Evolutionary conservation across 2,329 filamentous ascomycete genomes (phyloP).

Genomic region (Stagonosporopsis chrysanthemi): DNA sequence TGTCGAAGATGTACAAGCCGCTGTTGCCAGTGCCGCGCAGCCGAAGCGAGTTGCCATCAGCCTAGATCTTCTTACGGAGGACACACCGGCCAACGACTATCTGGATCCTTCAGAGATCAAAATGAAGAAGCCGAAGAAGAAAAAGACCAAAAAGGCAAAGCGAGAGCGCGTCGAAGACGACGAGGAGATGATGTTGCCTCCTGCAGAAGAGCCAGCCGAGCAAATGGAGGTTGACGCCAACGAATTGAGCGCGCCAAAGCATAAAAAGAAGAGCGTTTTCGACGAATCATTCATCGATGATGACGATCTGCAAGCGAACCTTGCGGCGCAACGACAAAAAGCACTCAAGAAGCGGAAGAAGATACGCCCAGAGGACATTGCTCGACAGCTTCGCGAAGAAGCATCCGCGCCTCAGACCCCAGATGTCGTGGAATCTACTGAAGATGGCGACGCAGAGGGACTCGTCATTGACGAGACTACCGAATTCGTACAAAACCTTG

Average conservation of each 20-base stretch:
- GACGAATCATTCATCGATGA: slow-evolving; percentile 83
- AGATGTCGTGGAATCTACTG: slow-evolving; percentile 65
- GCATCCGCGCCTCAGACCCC: slow-evolving; percentile 56
- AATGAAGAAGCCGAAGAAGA: slow-evolving; percentile 69
- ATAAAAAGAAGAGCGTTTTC: slow-evolving; percentile 70
- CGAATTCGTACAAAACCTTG: slow-evolving; percentile 88
- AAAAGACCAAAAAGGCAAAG: slow-evolving; percentile 44
- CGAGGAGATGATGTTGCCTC: slow-evolving; percentile 60
- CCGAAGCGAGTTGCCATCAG: slow-evolving; percentile 74
- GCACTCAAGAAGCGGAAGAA: slow-evolving; percentile 93
- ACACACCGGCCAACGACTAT: slow-evolving; percentile 82
- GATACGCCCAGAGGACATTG: slow-evolving; percentile 84
- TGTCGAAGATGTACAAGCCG: slow-evolving; percentile 66
- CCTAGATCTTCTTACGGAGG: slow-evolving; percentile 73
- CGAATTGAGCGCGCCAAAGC: slow-evolving; percentile 36
- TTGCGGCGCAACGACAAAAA: slow-evolving; percentile 81
- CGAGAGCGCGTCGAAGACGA: slow-evolving; percentile 60
- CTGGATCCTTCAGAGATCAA: slow-evolving; percentile 86
- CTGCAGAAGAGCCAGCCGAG: slow-evolving; percentile 41
- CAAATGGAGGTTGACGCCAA: slow-evolving; percentile 77
- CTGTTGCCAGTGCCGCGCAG: slow-evolving; percentile 60
- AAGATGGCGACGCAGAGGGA: slow-evolving; percentile 66
- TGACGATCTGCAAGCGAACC: slow-evolving; percentile 85
- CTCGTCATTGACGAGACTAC: slow-evolving; percentile 95
- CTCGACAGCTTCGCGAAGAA: slow-evolving; percentile 76